Conservation (phyloP, 768 basidiomycete species). For the Rickenella mellea region DNA sequence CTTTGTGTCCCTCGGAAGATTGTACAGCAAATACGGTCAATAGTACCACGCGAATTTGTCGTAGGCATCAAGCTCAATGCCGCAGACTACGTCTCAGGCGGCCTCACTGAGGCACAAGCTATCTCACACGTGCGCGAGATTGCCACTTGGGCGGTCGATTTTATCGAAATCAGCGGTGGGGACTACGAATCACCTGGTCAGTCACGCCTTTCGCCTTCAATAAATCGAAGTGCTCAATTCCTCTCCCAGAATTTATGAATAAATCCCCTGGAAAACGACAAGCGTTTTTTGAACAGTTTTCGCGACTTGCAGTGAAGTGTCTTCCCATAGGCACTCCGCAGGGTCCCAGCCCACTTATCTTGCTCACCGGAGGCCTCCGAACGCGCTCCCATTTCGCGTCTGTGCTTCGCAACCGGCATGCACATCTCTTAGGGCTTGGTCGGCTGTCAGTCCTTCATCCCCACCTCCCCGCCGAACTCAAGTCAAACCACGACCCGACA, state of each 20-base stretch:
- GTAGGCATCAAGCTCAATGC: slow-evolving; percentile 77
- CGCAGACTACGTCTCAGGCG: slow-evolving; percentile 52
- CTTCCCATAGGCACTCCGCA: slow-evolving; percentile 9
- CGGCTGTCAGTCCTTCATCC: slow-evolving; percentile 58
- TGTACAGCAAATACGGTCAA: slow-evolving; percentile 41
- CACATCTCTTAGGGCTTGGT: slow-evolving; percentile 73
- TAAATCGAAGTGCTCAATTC: background rate
- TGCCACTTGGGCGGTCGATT: slow-evolving; percentile 64
- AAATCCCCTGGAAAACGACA: slow-evolving; percentile 42
- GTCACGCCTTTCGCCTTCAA: slow-evolving; percentile 6
- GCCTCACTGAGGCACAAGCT: slow-evolving; percentile 28
- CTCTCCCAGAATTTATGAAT: slow-evolving; percentile 17
- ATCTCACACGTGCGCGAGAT: slow-evolving; percentile 53
- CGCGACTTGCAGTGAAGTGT: slow-evolving; percentile 37
- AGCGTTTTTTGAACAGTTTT: slow-evolving; percentile 65
- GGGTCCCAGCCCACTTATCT: slow-evolving; percentile 61
- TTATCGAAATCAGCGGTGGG: slow-evolving; percentile 84
- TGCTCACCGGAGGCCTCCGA: slow-evolving; percentile 76
- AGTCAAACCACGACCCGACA: background rate
- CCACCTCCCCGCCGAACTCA: slow-evolving; percentile 36
- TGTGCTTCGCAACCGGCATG: slow-evolving; percentile 44
- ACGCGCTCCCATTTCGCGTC: slow-evolving; percentile 44
- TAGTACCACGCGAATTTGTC: slow-evolving; percentile 49
- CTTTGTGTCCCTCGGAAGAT: slow-evolving; percentile 54
- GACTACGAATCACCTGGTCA: slow-evolving; percentile 73